Conservation (phyloP, 2,329 filamentous ascomycete genomes). For the Aspergillus pseudoglaucus region DNA sequence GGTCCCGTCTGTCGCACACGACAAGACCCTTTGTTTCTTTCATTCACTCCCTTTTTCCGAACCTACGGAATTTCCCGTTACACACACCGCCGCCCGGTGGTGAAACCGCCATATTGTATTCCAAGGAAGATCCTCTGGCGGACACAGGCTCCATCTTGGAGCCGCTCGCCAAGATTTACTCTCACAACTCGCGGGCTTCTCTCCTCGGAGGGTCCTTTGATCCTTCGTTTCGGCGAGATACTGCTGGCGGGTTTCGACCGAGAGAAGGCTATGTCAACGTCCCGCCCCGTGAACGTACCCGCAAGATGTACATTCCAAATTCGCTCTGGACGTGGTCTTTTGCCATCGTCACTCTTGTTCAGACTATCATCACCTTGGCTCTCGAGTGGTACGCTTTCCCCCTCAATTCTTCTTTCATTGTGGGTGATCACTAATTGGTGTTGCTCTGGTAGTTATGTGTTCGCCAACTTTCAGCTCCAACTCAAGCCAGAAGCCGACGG, state of each 20-base stretch:
- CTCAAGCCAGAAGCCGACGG: conserved; percentile 38
- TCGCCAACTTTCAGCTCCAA: conserved; percentile 69
- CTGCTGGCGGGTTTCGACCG: conserved; percentile 45
- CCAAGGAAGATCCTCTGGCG: conserved; percentile 15
- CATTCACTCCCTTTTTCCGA: neutral
- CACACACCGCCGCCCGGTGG: conserved; percentile 23
- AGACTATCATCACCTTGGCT: conserved; percentile 72
- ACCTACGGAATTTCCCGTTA: neutral
- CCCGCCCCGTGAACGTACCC: conserved; percentile 24
- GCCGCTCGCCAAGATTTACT: conserved; percentile 48
- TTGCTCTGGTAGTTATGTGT: conserved; percentile 65
- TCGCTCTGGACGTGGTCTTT: conserved; percentile 87
- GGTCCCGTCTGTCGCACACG: too few relatives aligned
- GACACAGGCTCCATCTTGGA: conserved; percentile 34
- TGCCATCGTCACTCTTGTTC: conserved; percentile 63
- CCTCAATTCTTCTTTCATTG: neutral
- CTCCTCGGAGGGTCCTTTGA: conserved; percentile 54
- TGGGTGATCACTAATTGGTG: neutral
- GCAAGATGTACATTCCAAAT: conserved; percentile 68
- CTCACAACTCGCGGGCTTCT: conserved; percentile 52
- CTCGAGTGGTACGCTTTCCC: conserved; percentile 69
- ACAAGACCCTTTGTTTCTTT: neutral
- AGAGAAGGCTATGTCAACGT: conserved; percentile 44
- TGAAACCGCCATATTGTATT: conserved; percentile 29
- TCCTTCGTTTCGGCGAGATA: conserved; percentile 44